Base-by-base conservation (phyloP, 2,329 filamentous ascomycete genomes). In the Phaeophleospora eucalypticola region DNA sequence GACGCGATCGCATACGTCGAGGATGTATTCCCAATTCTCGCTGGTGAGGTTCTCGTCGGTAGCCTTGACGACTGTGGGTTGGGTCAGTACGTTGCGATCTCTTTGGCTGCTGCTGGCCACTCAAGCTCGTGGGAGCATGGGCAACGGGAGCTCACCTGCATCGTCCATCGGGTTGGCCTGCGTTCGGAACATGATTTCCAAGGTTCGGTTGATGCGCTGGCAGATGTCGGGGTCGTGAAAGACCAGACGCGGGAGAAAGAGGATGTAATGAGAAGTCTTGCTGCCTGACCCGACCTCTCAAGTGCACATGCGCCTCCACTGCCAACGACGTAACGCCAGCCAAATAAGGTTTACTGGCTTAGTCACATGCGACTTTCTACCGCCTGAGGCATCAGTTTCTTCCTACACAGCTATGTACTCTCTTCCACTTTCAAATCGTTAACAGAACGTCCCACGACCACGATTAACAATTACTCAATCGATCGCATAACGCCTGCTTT, bases 31-130 rank as follows among this genome's bases (percentile, higher is more conserved):
- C 83, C 83, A 87, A 66, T 86, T 86, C 70, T 80, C 77, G 51
- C 71, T 94, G 81, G 90, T 97, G 61, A 97, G 80, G 71, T 96
- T 98, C 78, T 98, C 93, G 71, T 98, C 93, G 46, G 93, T 98
- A 65, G 93, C 90, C 72, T 86, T 86, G 63, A 81, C 83, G 32
- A 47, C 45, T 35, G 41, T 29, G 29, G 17, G 27, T 19, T n/a
- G 32, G 17, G 41, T 43, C 19, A 35, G 32, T 43, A 12, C 14
- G 14, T 18, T 21, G 41, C 32, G n/a, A 29, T 29, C 24, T 29
- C 24, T n/a, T n/a, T n/a, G n/a, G 29, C 9, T n/a, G 34, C 34
- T 6, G 17, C 34, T 8, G 14, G 14, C 14, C 14, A 8, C 6
- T 36, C 7, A n/a, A 36, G n/a, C 34, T 39, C 18, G 4, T 10